Base-by-base conservation (phyloP, 164 flowering plant species). In the Liriodendron chinense region DNA sequence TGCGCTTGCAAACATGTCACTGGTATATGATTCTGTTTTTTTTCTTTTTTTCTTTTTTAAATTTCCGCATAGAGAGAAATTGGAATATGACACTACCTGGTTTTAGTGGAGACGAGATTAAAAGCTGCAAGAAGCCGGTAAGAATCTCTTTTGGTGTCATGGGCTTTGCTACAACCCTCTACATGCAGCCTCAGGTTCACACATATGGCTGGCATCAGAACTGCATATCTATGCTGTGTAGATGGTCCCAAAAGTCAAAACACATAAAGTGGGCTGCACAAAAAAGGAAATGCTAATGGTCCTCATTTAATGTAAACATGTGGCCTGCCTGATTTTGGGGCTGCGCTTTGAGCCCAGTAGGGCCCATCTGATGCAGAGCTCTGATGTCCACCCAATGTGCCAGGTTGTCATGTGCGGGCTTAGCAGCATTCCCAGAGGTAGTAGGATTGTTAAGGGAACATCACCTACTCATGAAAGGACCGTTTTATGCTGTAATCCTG, bases 71-170 rank as follows among this genome's bases (percentile, higher is more conserved):
- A 94, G 98, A 96, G 75, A 89, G 89, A 83, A 94, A 91, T 75
- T 96, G 99, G 99, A 91, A 94, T 77, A 87, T 91, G 87, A 84
- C 91, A 2, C 88, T 94, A 68, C 99, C 98, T 78, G 98, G 99
- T 24, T 94, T 89, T 81, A 80, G 94, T 77, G 93, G 92, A 68
- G 99, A 96, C 82, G 99, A 96, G 87, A 90, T 96, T 66, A 96
- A 87, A 84, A 83, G 75, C 78, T 94, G 76, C 84, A 86, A 82
- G 81, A 96, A 91, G 79, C 96, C 89, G 64, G 98, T 94, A 87
- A 85, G 78, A 69, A 18, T 70, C 43, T 63, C 56, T 53, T 53
- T 10, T 53, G 7, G 13, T 53, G 18, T 53, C 59, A 53, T 16
- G 18, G 18, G 13, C 18, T 53, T 53, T 10, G 18, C 59, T 16